Percentiles rank a stretch among this genome's conserved stretches.
Conservation (phyloP, 129 eudicot species). For the Saussurea involucrata region DNA sequence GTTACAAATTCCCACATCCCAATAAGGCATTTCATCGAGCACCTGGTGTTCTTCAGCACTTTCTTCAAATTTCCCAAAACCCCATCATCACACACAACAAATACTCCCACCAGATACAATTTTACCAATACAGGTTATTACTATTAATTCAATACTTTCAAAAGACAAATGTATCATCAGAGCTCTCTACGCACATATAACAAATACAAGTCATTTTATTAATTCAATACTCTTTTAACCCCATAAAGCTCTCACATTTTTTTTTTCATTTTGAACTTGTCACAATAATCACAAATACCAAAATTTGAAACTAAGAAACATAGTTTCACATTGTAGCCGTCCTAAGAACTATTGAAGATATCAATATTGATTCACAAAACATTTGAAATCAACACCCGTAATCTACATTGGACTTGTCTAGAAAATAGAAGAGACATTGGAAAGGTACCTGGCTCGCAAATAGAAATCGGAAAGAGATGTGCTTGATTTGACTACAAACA, state of each 20-base stretch:
- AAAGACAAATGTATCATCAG: too few species aligned
- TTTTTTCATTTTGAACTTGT: too few species aligned
- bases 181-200: too few species aligned
- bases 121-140: neutral
- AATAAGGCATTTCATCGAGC: constrained; percentile 25
- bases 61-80: neutral
- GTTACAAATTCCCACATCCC: neutral
- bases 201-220: too few species aligned
- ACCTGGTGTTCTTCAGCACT: constrained; percentile 16
- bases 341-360: too few species aligned
- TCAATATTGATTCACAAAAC: neutral
- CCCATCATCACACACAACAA: neutral
- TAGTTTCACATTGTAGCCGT: too few species aligned
- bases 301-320: too few species aligned
- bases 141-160: too few species aligned
- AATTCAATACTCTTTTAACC: neutral
- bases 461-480: too few species aligned
- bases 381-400: neutral
- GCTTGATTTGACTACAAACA: too few species aligned
- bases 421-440: neutral
- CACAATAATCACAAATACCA: too few species aligned
- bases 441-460: neutral
- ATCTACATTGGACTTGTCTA: neutral
- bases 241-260: too few species aligned
- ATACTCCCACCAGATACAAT: neutral